Percentiles rank a stretch among this genome's conserved stretches.
Conservation (phyloP, 371 early-diverging fungal genomes). For the Choanephora cucurbitarum region DNA sequence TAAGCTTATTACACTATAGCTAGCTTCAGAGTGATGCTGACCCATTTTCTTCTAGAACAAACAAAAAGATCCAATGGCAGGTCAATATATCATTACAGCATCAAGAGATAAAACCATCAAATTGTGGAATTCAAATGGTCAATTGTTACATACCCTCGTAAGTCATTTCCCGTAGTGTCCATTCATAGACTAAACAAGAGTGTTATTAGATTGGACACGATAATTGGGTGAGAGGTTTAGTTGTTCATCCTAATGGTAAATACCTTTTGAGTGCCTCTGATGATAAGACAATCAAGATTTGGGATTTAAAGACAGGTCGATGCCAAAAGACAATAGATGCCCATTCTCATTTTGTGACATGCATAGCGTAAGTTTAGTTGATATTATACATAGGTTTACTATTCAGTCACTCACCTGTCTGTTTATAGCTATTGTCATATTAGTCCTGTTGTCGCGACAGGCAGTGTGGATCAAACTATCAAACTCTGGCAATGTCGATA, state of each 20-base stretch:
- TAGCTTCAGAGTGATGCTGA: too few species aligned
- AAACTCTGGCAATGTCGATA: slow-evolving; percentile 67
- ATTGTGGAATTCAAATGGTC: slow-evolving; percentile 79
- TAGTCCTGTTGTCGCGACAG: slow-evolving; percentile 74
- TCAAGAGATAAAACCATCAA: slow-evolving; percentile 87
- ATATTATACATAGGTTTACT: too few species aligned
- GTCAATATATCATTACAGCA: slow-evolving; percentile 75
- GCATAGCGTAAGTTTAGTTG: slow-evolving; percentile 62
- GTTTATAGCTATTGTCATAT: slow-evolving; percentile 34
- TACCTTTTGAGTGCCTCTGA: slow-evolving; percentile 78
- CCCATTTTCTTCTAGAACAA: slow-evolving; percentile 10
- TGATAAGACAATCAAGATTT: slow-evolving; percentile 84
- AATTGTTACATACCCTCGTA: slow-evolving; percentile 75
- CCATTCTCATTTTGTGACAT: slow-evolving; percentile 86
- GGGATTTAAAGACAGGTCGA: slow-evolving; percentile 84
- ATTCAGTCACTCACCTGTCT: too few species aligned
- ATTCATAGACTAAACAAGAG: too few species aligned
- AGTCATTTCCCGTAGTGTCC: too few species aligned
- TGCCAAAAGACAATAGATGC: slow-evolving; percentile 78
- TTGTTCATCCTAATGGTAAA: slow-evolving; percentile 77
- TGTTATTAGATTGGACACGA: slow-evolving; percentile 91
- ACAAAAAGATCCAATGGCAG: slow-evolving; percentile 49
- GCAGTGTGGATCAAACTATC: slow-evolving; percentile 74
- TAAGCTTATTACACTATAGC: slow-evolving; percentile 5
- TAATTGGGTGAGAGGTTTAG: slow-evolving; percentile 88